Base-by-base conservation (phyloP, 2,329 filamentous ascomycete genomes). In the Cercospora zeina region DNA sequence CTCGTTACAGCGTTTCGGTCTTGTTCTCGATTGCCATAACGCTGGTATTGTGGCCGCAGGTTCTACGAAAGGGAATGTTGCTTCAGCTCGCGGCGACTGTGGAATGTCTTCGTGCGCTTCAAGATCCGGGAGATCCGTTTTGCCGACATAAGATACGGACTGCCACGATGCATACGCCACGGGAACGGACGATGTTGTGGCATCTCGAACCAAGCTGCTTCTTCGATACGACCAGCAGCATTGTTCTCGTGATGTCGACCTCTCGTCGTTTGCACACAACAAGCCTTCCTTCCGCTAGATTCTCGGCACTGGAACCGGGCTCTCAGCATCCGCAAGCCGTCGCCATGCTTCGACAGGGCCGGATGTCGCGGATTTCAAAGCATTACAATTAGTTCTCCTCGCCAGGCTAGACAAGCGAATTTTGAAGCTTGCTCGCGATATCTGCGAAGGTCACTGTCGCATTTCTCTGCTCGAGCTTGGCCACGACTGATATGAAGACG, bases 41-140 rank as follows among this genome's bases (percentile, higher is more conserved):
- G 10, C 21, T 55, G 27, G n/a, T 31, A 10, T 11, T 36, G 6
- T 54, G 14, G 36, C 11, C 31, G 8, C 31, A 31, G 8, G n/a
- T 27, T 2, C 50, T 34, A 27, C 14, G 31, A 37, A 19, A 30
- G 27, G 16, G 19, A 33, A 54, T 56, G 58, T 42, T 36, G 19
- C 27, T 49, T 56, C 13, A 33, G 45, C 33, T 45, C 47, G 11
- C 54, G 31, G 19, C 57, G 57, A 45, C 39, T 39, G 31, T 47
- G 19, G 47, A 59, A 42, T 16, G 45, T 24, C 27, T 59, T 42
- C 13, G 11, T 53, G 16, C 57, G 30, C 27, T 39, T 4, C 10
- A 14, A 1, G 31, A 39, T 7, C 6, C 30, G 39, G n/a, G 2
- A 54, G 39, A 21, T 55, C 19, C 14, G 7, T 4, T 4, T 61